These are phyloP conservation scores for Gossypium bickii DNA, from an alignment of 345 rosid species.

Conservation along the genomic window DNA sequence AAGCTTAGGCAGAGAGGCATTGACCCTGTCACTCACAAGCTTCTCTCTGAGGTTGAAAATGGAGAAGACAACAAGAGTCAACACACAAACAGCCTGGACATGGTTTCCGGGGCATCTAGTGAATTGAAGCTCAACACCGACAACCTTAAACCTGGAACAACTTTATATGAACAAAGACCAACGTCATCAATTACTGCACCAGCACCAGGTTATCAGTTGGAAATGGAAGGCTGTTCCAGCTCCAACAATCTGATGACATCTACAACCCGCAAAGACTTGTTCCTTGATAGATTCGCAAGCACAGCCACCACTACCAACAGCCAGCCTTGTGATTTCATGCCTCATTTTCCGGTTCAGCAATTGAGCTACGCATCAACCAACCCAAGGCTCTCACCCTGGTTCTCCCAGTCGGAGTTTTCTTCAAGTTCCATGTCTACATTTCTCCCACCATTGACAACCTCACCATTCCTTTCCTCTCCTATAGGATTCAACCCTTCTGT, in stretches of 20 bases:
- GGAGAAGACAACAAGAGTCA: conserved; percentile 42
- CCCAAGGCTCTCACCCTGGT: conserved; percentile 35
- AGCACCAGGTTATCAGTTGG: conserved; percentile 30
- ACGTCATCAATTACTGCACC: conserved; percentile 24
- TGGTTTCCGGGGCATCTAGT: conserved; percentile 5
- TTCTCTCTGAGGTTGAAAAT: conserved; percentile 50
- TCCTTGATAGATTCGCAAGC: conserved; percentile 32
- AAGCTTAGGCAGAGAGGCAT: conserved; percentile 56
- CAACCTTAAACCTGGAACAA: neutral
- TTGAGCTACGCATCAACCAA: conserved; percentile 31
- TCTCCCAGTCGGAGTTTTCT: conserved; percentile 34
- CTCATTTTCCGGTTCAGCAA: conserved; percentile 37
- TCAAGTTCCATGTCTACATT: conserved; percentile 30
- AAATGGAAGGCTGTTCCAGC: conserved; percentile 41
- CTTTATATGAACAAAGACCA: conserved; percentile 20
- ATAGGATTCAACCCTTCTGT: conserved; percentile 39
- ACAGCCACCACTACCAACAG: conserved; percentile 25
- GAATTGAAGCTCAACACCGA: conserved; percentile 15
- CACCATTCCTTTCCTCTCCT: conserved; percentile 21
- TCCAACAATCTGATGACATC: conserved; percentile 33
- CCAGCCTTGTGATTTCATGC: conserved; percentile 29
- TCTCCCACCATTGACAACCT: conserved; percentile 24
- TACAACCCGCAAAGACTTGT: conserved; percentile 30
- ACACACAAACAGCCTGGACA: conserved; percentile 20
- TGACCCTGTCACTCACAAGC: conserved; percentile 62